Conservation (phyloP, 78 protist species). For the Dictyostelium brefeldianum region DNA sequence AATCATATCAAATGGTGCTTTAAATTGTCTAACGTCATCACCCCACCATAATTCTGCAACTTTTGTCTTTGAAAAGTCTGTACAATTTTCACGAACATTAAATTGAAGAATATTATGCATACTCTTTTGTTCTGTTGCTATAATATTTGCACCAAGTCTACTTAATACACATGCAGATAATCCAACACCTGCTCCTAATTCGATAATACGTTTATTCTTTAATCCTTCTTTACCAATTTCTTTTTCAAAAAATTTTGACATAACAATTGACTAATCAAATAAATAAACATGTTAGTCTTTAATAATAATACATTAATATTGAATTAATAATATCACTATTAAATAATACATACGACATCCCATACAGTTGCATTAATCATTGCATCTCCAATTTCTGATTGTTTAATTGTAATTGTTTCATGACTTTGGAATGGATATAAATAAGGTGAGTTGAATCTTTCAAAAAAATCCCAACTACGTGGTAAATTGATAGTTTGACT, state of each 20-base stretch:
- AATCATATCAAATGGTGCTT: slow-evolving; percentile 64
- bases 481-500: slow-evolving; percentile 13
- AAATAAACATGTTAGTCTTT: neutral
- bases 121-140: slow-evolving; percentile 35
- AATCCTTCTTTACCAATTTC: slow-evolving; percentile 36
- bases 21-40: slow-evolving; percentile 26
- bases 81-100: slow-evolving; percentile 43
- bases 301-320: too few species aligned
- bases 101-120: slow-evolving; percentile 51
- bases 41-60: slow-evolving; percentile 75
- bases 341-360: slow-evolving; percentile 43
- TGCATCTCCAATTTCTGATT: slow-evolving; percentile 24
- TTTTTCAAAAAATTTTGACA: slow-evolving; percentile 61
- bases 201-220: slow-evolving; percentile 50
- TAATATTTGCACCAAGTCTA: slow-evolving; percentile 31
- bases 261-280: neutral
- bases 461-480: slow-evolving; percentile 37
- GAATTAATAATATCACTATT: neutral
- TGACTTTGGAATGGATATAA: slow-evolving; percentile 11
- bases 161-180: slow-evolving; percentile 30
- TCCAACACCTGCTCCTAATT: slow-evolving; percentile 66
- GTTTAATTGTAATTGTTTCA: slow-evolving; percentile 23
- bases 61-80: slow-evolving; percentile 9
- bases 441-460: slow-evolving; percentile 41
- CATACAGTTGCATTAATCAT: slow-evolving; percentile 33